Evolutionary conservation across 495 filamentous ascomycete species (phyloP).

Genomic region (Halenospora varia): DNA sequence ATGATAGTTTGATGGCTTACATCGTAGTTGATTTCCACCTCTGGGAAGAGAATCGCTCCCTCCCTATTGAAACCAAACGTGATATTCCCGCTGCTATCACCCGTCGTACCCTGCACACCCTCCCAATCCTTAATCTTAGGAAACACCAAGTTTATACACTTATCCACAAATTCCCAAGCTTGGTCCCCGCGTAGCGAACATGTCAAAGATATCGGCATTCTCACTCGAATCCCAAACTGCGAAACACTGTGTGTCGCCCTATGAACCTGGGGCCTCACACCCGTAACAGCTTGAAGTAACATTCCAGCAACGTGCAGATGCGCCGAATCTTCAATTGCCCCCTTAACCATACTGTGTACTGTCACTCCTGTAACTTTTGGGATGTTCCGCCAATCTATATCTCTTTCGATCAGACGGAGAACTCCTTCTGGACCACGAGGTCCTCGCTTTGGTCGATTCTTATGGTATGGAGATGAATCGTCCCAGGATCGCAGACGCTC

Average conservation of each 20-base stretch:
- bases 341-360: constrained; percentile 61
- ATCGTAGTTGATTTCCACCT: constrained; percentile 88
- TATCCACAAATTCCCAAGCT: constrained; percentile 84
- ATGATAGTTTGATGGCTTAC: constrained; percentile 53
- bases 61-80: constrained; percentile 70
- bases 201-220: constrained; percentile 60
- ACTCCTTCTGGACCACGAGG: constrained; percentile 65
- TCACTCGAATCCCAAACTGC: constrained; percentile 54
- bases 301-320: constrained; percentile 77
- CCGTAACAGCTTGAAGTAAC: constrained; percentile 79
- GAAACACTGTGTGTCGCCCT: constrained; percentile 61
- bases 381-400: constrained; percentile 81
- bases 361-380: constrained; percentile 78
- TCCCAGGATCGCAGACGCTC: constrained; percentile 85
- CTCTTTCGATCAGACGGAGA: constrained; percentile 67
- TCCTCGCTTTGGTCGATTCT: constrained; percentile 77
- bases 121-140: constrained; percentile 93
- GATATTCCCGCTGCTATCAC: constrained; percentile 86
- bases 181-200: constrained; percentile 69
- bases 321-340: constrained; percentile 31
- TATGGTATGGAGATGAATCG: constrained; percentile 86
- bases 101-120: constrained; percentile 69
- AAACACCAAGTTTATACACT: constrained; percentile 81
- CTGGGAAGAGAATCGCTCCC: constrained; percentile 77
- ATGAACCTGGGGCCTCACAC: constrained; percentile 66